A percentile compares a stretch with the other conserved stretches of the same genome.
Conservation (phyloP, 768 basidiomycete genomes). For the Collybiopsis confluens region DNA sequence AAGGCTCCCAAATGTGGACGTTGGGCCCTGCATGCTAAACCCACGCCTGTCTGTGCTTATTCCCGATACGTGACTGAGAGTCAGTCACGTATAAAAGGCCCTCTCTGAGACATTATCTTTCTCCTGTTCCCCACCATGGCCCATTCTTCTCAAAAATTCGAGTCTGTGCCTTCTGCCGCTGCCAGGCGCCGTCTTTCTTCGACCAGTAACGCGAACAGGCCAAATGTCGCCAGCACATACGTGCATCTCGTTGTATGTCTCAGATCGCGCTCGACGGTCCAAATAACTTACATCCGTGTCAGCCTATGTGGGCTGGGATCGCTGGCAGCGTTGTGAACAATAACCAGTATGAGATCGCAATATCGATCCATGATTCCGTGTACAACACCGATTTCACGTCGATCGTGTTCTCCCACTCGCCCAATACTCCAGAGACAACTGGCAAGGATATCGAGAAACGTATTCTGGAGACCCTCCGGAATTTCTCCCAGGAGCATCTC, state of each 20-base stretch:
- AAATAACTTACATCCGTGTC: slow-evolving; percentile 14
- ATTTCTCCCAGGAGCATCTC: slow-evolving; percentile 71
- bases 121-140: slow-evolving; percentile 40
- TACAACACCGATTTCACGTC: slow-evolving; percentile 80
- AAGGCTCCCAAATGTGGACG: neutral
- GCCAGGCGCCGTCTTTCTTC: slow-evolving; percentile 66
- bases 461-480: slow-evolving; percentile 60
- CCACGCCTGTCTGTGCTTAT: too few relatives aligned
- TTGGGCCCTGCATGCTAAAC: neutral
- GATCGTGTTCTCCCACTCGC: slow-evolving; percentile 44
- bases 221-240: slow-evolving; percentile 50
- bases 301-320: slow-evolving; percentile 90
- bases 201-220: slow-evolving; percentile 40
- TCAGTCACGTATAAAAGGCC: slow-evolving; percentile 3
- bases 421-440: slow-evolving; percentile 50
- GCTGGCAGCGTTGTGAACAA: slow-evolving; percentile 59
- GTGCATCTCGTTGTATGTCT: slow-evolving; percentile 58
- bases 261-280: slow-evolving; percentile 17
- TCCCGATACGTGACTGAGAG: too few relatives aligned
- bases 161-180: slow-evolving; percentile 60
- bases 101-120: slow-evolving; percentile 6
- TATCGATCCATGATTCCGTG: slow-evolving; percentile 82
- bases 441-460: slow-evolving; percentile 58
- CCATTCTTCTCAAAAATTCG: slow-evolving; percentile 44
- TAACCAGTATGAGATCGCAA: slow-evolving; percentile 63